Evolutionary conservation across 352 stramenopile genomes (phyloP), one percentile per base, ranked within the genome.

Genomic region (Pythium brassicae): DNA sequence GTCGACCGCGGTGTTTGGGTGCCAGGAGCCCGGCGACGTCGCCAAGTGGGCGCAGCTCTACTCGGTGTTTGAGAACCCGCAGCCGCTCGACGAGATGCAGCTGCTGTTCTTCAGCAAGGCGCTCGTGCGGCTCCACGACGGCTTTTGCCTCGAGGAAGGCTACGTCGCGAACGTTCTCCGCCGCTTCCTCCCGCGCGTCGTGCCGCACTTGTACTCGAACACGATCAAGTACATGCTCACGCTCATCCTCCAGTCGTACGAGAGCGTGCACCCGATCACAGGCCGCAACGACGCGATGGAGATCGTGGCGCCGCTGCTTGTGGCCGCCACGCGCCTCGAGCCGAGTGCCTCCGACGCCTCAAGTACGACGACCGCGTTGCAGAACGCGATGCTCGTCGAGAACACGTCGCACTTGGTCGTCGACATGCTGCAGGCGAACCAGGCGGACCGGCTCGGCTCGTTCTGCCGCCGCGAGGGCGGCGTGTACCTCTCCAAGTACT

Each of bases 201-300:
- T 94, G 39, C 79, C 80, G 29, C 85, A 94, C 57, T 49, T 94
- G 47, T 94, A 94, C 65, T 91, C 84, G 35, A 92, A 89, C 56
- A 94, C 85, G 4, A 86, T 94, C 74, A 94, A 94, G 78, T 92
- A 92, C 64, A 90, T 94, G 78, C 78, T 94, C 25, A 90, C 79
- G 45, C 72, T 94, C 14, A 92, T 94, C 57, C 57, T 94, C 17
- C 85, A 94, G 66, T 92, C 80, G 43, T 94, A 94, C 59, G 85
- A 94, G 50, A 94, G 85, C 57, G 84, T 94, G 9, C 85, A 94
- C 56, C 85, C 85, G 19, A 91, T 94, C 67, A 94, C 85, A 7
- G 85, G 82, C 12, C 79, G 83, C 35, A 92, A 94, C 48, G 85
- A 94, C 51, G 85, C 85, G 12, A 94, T 94, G 85, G 82, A 94